These are phyloP conservation scores for Coemansia sp. DNA, from an alignment of 371 early-diverging fungal species.

Conservation along the genomic window DNA sequence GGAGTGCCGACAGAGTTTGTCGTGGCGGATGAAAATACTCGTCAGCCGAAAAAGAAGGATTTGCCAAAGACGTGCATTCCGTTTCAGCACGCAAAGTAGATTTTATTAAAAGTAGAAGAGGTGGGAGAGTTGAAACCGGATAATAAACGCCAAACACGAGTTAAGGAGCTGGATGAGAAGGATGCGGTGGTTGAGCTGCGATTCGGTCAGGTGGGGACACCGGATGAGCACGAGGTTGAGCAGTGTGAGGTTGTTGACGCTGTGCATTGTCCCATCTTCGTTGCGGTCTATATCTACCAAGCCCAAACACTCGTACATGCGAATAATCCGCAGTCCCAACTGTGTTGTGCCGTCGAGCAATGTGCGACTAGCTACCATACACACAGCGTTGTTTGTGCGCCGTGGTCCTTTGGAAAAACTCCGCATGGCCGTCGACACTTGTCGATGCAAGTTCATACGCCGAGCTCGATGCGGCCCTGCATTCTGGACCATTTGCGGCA, in stretches of 20 bases:
- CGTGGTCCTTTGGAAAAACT: slow-evolving; percentile 23
- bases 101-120: slow-evolving; percentile 59
- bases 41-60: slow-evolving; percentile 45
- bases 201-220: slow-evolving; percentile 75
- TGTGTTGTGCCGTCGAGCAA: slow-evolving; percentile 26
- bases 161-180: slow-evolving; percentile 63
- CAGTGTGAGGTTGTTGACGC: slow-evolving; percentile 87
- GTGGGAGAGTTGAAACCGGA: slow-evolving; percentile 73
- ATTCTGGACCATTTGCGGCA: slow-evolving; percentile 68
- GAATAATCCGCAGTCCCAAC: slow-evolving; percentile 40
- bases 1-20: slow-evolving; percentile 79
- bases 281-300: slow-evolving; percentile 50
- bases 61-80: slow-evolving; percentile 42
- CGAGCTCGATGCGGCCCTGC: neutral
- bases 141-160: slow-evolving; percentile 69
- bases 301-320: slow-evolving; percentile 33
- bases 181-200: slow-evolving; percentile 59
- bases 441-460: slow-evolving; percentile 14
- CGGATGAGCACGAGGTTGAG: slow-evolving; percentile 82
- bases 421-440: slow-evolving; percentile 34
- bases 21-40: slow-evolving; percentile 29
- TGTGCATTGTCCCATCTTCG: slow-evolving; percentile 48
- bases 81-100: slow-evolving; percentile 42
- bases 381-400: neutral
- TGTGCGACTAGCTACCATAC: slow-evolving; percentile 48